Evolutionary conservation across 805 yeast genomes (phyloP), one percentile per base, ranked within the genome.

Genomic region (Monosporozyma siamensis): DNA sequence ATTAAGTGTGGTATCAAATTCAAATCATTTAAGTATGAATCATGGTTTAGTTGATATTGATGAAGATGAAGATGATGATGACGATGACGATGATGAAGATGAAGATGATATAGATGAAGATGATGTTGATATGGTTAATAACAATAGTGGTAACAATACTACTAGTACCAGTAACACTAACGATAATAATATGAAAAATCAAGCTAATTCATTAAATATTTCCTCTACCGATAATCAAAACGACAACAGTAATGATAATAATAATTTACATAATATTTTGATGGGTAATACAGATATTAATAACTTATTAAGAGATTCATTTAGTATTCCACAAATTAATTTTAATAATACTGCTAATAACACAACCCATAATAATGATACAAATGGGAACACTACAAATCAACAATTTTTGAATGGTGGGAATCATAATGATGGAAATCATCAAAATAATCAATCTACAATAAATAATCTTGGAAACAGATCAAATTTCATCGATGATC

Each of bases 401-500:
- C 24, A 29, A 17, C 32, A 20, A 27, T 23, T 31, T 14, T 32
- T 22, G 21, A 25, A 35, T 24, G 12, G 12, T 8, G 10, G 24
- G 5, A 42, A 25, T 21, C n/a, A n/a, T n/a, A n/a, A n/a, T n/a
- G n/a, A n/a, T n/a, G n/a, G n/a, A n/a, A n/a, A n/a, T n/a, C n/a
- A n/a, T n/a, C n/a, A n/a, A n/a, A n/a, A n/a, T n/a, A n/a, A n/a
- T n/a, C n/a, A n/a, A n/a, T n/a, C n/a, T n/a, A n/a, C n/a, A n/a
- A n/a, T n/a, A n/a, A 30, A 29, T 25, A 27, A 34, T n/a, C 41
- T 30, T 30, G 21, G n/a, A 6, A 37, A 32, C 15, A 29, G 29
- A 14, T 18, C 79, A 44, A 80, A 82, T 70, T 88, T 88, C 63
- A 89, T 92, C 39, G 97, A 90, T 64, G 97, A 92, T 63, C 98